Evolutionary conservation across 1,284 basidiomycete genomes (phyloP).

Genomic region (Ceratobasidium theobromae): DNA sequence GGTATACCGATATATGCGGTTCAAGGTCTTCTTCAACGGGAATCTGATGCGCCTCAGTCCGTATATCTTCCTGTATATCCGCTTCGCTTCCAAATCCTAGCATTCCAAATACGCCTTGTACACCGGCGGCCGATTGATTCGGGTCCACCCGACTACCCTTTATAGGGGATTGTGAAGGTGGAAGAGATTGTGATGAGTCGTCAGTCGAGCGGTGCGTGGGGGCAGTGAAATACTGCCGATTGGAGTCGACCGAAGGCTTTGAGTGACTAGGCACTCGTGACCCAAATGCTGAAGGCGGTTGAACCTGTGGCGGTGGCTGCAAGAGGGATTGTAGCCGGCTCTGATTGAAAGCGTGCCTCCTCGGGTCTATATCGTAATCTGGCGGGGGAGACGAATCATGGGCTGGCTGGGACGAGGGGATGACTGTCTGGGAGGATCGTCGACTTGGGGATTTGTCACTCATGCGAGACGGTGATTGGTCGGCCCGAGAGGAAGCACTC

Average conservation of each 20-base stretch:
- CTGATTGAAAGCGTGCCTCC: conserved; percentile 1
- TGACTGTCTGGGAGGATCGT: conserved; percentile 4
- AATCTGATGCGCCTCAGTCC: background rate
- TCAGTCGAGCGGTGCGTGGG: background rate
- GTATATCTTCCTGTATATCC: background rate
- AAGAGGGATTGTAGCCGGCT: background rate
- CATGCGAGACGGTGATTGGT: background rate
- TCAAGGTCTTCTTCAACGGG: background rate
- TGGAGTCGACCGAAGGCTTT: background rate
- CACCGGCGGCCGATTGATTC: background rate
- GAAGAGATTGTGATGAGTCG: conserved; percentile 9
- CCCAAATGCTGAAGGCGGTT: background rate
- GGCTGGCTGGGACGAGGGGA: conserved; percentile 13
- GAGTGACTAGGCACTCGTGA: background rate
- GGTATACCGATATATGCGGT: background rate
- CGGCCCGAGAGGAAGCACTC: too few relatives aligned
- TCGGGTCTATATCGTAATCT: conserved; percentile 1
- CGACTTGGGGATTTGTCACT: background rate
- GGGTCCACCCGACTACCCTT: conserved; percentile 11
- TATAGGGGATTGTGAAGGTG: conserved; percentile 16
- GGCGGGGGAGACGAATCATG: conserved; percentile 17
- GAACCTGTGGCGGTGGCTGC: background rate
- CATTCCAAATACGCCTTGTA: conserved; percentile 19
- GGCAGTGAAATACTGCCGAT: background rate
- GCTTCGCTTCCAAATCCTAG: conserved; percentile 25